Evolutionary conservation across 345 rosid genomes (phyloP).

Genomic region (Melastoma malabathricum): DNA sequence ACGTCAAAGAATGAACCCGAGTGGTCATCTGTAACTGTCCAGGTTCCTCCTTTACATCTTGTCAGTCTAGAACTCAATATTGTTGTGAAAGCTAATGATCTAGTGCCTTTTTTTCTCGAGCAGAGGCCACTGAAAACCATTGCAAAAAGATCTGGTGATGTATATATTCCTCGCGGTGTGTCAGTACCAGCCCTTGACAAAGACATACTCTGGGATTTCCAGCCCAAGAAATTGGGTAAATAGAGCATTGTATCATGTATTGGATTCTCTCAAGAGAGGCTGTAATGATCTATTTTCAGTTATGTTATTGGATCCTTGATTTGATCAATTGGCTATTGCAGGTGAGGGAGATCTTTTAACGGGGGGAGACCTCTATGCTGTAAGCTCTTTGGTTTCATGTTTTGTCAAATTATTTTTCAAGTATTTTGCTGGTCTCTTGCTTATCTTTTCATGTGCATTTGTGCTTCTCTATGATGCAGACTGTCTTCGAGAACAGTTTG

Average conservation of each 20-base stretch:
- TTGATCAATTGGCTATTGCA: conserved; percentile 17
- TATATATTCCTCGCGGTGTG: conserved; percentile 98
- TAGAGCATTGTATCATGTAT: no score
- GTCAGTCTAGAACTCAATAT: no score
- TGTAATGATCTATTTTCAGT: no score
- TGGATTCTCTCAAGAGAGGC: no score
- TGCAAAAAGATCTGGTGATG: conserved; percentile 89
- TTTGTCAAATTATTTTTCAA: background rate
- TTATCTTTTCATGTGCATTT: conserved; percentile 1
- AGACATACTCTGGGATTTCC: conserved; percentile 87
- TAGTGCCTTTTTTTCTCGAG: conserved; percentile 2
- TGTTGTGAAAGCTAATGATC: background rate
- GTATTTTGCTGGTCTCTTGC: no score
- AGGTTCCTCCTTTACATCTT: no score
- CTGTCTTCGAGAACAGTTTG: conserved; percentile 85
- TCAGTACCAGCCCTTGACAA: conserved; percentile 97
- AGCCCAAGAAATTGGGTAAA: conserved; percentile 81
- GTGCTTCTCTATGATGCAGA: conserved; percentile 27
- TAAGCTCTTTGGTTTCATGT: conserved; percentile 26
- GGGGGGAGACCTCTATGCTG: conserved; percentile 98
- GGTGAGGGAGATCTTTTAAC: conserved; percentile 95
- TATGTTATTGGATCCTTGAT: no score
- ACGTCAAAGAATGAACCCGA: no score
- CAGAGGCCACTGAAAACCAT: conserved; percentile 99
- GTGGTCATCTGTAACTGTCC: no score